Percentiles rank a stretch among this genome's conserved stretches.
phyloP scores from a whole-genome alignment of 768 basidiomycete species.

The Clavulina sp. region DNA sequence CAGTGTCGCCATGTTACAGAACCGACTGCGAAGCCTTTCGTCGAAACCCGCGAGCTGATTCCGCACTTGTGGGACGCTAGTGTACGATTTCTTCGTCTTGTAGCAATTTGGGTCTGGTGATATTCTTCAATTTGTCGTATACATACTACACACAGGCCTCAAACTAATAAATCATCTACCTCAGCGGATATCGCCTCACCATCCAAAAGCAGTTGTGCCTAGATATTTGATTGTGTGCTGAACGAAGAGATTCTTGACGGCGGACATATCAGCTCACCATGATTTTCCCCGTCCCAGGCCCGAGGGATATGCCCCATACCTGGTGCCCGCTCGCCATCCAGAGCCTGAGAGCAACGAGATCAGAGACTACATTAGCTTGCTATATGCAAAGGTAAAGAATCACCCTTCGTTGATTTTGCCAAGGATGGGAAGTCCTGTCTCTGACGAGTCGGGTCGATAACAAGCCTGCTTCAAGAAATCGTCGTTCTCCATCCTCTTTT shows the following conservation, averaged over 20 bases:
- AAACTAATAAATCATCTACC: too few species aligned
- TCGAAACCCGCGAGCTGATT: too few species aligned
- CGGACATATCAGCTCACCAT: slow-evolving; percentile 11
- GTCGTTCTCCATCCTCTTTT: slow-evolving; percentile 1
- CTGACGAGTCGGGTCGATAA: slow-evolving; percentile 9
- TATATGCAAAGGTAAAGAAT: background rate
- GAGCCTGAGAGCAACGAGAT: background rate
- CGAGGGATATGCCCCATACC: slow-evolving; percentile 9
- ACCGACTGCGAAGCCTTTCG: too few species aligned
- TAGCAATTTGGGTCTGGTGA: too few species aligned
- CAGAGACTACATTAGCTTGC: background rate
- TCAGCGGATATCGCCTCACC: slow-evolving; percentile 9
- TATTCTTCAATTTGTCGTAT: too few species aligned
- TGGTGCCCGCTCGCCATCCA: slow-evolving; percentile 10
- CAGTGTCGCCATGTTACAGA: too few species aligned
- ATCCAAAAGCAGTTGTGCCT: slow-evolving; percentile 10
- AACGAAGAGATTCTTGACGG: background rate
- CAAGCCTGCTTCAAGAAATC: slow-evolving; percentile 10
- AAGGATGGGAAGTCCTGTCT: slow-evolving; percentile 10
- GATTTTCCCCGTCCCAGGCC: slow-evolving; percentile 24
- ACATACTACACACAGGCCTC: too few species aligned
- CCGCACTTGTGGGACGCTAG: too few species aligned
- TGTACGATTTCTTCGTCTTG: too few species aligned
- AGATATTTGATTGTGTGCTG: background rate
- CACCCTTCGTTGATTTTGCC: slow-evolving; percentile 10